These are phyloP conservation scores for Lyophyllum shimeji DNA, from an alignment of 768 basidiomycete genomes.

Conservation along the genomic window DNA sequence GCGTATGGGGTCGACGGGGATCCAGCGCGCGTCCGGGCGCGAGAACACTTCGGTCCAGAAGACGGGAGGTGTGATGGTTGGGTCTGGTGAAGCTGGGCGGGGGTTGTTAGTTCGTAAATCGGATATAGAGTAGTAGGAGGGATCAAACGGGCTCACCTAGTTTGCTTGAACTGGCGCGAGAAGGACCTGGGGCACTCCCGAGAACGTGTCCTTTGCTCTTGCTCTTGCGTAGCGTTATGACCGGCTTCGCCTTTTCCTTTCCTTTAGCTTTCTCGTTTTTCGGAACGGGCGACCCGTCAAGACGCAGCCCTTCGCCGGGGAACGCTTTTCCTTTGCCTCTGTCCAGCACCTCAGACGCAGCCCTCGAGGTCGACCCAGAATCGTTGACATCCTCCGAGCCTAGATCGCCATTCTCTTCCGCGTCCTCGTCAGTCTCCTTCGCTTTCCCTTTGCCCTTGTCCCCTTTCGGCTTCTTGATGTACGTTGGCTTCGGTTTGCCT, in stretches of 20 bases:
- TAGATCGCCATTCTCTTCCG: constrained; percentile 33
- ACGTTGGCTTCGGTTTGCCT: constrained; percentile 52
- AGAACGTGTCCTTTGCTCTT: constrained; percentile 50
- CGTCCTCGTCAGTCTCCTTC: constrained; percentile 26
- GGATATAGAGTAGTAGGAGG: neutral
- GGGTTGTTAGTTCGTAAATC: neutral
- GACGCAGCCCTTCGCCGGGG: constrained; percentile 38
- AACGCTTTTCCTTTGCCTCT: constrained; percentile 28
- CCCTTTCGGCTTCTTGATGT: constrained; percentile 37
- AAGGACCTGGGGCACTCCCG: constrained; percentile 26
- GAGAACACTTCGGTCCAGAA: constrained; percentile 99
- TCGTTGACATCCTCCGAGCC: constrained; percentile 36
- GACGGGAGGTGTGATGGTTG: constrained; percentile 71
- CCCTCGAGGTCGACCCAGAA: constrained; percentile 18
- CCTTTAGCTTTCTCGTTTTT: constrained; percentile 53
- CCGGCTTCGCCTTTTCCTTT: constrained; percentile 54
- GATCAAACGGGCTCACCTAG: constrained; percentile 20
- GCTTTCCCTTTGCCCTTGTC: constrained; percentile 36
- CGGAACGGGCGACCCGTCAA: constrained; percentile 35
- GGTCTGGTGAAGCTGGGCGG: constrained; percentile 44
- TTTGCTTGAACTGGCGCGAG: constrained; percentile 16
- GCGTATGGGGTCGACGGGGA: constrained; percentile 89
- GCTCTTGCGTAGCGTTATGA: constrained; percentile 57
- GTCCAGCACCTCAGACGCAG: constrained; percentile 31
- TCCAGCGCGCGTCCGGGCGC: constrained; percentile 86